Percentiles rank a stretch among this genome's conserved stretches.
These are phyloP conservation scores for Boletus sp. DNA, from an alignment of 768 basidiomycete genomes.

Conservation along the genomic window DNA sequence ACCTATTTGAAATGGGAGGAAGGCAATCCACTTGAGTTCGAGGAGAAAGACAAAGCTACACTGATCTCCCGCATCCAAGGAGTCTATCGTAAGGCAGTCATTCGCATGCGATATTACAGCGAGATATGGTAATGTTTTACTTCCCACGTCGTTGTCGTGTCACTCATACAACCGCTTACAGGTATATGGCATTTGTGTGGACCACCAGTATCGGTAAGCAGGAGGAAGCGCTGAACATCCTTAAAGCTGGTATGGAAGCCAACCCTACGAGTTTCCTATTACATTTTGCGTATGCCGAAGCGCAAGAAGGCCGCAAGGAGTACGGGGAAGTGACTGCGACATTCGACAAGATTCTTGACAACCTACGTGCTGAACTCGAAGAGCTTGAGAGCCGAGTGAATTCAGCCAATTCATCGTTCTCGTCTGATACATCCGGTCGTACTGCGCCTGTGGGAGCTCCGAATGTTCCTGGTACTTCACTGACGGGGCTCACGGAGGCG, in stretches of 20 bases:
- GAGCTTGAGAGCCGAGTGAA: constrained; percentile 46
- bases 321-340: constrained; percentile 63
- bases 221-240: constrained; percentile 78
- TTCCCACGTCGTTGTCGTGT: not conserved
- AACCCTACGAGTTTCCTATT: constrained; percentile 87
- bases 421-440: constrained; percentile 33
- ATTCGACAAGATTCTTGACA: constrained; percentile 70
- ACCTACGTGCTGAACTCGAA: constrained; percentile 64
- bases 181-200: constrained; percentile 91
- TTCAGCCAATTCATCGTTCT: constrained; percentile 37
- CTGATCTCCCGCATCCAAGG: constrained; percentile 71
- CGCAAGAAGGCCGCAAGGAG: constrained; percentile 60
- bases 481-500: constrained; percentile 22
- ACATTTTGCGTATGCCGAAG: constrained; percentile 85
- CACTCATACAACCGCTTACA: constrained; percentile 31
- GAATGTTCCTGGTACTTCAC: constrained; percentile 6
- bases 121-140: constrained; percentile 75
- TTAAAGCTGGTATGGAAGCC: constrained; percentile 84
- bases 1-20: constrained; percentile 95
- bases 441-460: constrained; percentile 24
- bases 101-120: constrained; percentile 89
- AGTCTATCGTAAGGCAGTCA: constrained; percentile 85
- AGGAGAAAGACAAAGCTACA: constrained; percentile 70
- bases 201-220: constrained; percentile 67
- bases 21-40: constrained; percentile 88